Percentiles rank a stretch among this genome's conserved stretches.
These are phyloP conservation scores for Pseudogymnoascus sp. DNA, from an alignment of 2,329 filamentous ascomycete species.

Conservation along the genomic window DNA sequence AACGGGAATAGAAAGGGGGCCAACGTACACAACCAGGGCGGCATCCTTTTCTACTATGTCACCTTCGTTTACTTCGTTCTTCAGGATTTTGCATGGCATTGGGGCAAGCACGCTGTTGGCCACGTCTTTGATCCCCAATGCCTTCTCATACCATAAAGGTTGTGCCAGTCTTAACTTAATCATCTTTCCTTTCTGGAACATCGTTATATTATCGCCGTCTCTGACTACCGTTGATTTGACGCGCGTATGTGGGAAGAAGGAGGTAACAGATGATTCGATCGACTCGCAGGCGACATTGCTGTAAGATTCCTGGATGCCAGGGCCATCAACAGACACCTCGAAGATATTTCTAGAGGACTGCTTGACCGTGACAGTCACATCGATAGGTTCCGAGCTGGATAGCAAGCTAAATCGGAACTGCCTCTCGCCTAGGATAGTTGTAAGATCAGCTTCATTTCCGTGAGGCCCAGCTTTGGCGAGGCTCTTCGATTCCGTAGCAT, in stretches of 20 bases:
- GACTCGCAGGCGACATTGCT: slow-evolving; percentile 38
- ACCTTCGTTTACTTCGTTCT: slow-evolving; percentile 79
- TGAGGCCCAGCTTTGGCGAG: slow-evolving; percentile 31
- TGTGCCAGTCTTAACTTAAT: slow-evolving; percentile 48
- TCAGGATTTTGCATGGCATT: slow-evolving; percentile 95
- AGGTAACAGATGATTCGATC: slow-evolving; percentile 45
- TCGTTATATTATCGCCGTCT: slow-evolving; percentile 54
- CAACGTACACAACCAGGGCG: slow-evolving; percentile 68
- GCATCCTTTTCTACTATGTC: slow-evolving; percentile 78
- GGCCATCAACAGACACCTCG: slow-evolving; percentile 37
- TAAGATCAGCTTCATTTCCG: slow-evolving; percentile 44
- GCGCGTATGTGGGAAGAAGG: slow-evolving; percentile 75
- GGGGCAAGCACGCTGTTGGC: slow-evolving; percentile 80
- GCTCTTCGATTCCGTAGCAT: slow-evolving; percentile 22
- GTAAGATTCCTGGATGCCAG: slow-evolving; percentile 32
- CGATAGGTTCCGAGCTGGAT: slow-evolving; percentile 6
- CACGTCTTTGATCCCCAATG: slow-evolving; percentile 71
- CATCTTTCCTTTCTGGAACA: slow-evolving; percentile 65
- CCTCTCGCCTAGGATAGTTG: slow-evolving; percentile 26
- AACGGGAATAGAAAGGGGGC: slow-evolving; percentile 16
- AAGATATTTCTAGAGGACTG: slow-evolving; percentile 31
- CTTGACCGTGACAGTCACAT: slow-evolving; percentile 21
- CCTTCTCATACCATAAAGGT: slow-evolving; percentile 80
- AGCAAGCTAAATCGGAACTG: slow-evolving; percentile 21
- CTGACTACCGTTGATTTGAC: slow-evolving; percentile 70